Evolutionary conservation across 305 asterid species (phyloP), one percentile per base, ranked within the genome.

Genomic region (Fraxinus latifolia): DNA sequence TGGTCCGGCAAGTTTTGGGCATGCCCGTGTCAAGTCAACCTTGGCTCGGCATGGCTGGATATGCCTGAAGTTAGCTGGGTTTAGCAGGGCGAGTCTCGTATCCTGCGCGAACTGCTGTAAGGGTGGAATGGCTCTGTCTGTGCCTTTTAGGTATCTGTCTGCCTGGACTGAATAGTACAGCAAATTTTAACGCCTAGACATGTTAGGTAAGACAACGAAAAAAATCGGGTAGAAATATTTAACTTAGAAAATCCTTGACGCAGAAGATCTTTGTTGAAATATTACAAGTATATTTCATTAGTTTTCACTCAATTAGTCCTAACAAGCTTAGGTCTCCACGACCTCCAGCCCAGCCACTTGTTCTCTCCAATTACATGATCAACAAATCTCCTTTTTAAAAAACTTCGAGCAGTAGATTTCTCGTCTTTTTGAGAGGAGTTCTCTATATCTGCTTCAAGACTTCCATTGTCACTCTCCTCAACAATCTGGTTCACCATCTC

Each of bases 401-500:
- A 72, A 77, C 92, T 78, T 36, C 85, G 90, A 2, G 76, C 81
- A 14, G 8, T 62, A 3, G 83, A 72, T 36, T 84, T 84, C 79
- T 85, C 90, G 17, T 44, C 85, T 0, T 76, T 77, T 34, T 36
- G 1, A 11, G 86, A 84, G 60, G 90, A 82, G n/a, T 84, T 78
- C 33, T 82, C 91, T 17, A 80, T 55, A 7, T 82, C 55, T 44
- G 67, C 82, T 36, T 84, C 89, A 1, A 89, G 89, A 60, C 86
- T 84, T 58, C 74, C 85, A 7, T 67, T 15, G 8, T 70, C 70
- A 65, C 81, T 27, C 83, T 55, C 86, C 76, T 89, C 90, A 77
- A 90, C 89, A 21, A 94, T 87, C 77, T 74, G 89, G 89, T 86
- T 84, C 50, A 95, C 85, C 85, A 91, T 82, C 81, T 91, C 96